phyloP scores from a whole-genome alignment of 306 rosid genomes.

The Begonia masoniana region DNA sequence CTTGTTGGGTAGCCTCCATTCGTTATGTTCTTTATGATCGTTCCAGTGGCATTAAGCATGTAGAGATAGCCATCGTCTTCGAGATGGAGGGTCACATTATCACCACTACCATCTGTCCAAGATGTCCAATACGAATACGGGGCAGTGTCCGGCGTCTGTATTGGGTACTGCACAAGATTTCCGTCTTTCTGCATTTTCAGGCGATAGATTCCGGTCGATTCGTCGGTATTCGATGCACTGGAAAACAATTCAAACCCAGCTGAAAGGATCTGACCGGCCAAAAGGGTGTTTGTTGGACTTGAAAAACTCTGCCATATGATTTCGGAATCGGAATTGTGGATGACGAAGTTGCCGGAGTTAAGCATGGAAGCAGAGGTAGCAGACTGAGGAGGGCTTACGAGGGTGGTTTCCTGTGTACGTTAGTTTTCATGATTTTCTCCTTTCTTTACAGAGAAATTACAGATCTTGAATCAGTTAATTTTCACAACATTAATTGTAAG shows the following conservation, averaged over 20 bases:
- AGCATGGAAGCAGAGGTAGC: constrained; percentile 15
- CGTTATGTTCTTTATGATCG: not conserved
- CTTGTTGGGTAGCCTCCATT: not conserved
- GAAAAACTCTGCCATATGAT: not conserved
- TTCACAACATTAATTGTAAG: no score
- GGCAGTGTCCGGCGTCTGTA: not conserved
- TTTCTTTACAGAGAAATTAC: no score
- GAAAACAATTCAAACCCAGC: not conserved
- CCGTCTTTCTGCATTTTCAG: constrained; percentile 15
- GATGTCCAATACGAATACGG: not conserved
- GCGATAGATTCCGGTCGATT: constrained; percentile 1
- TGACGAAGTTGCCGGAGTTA: constrained; percentile 13
- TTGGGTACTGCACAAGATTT: constrained; percentile 14
- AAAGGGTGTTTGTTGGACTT: not conserved
- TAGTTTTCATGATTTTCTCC: no score
- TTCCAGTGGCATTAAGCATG: constrained; percentile 1
- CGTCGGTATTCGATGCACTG: not conserved
- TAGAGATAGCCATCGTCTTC: constrained; percentile 8
- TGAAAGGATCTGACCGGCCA: not conserved
- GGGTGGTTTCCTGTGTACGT: not conserved
- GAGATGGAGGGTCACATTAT: constrained; percentile 7
- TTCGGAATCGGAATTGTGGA: not conserved
- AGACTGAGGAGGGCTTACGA: no score
- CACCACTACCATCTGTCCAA: rapidly evolving
- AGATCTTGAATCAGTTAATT: no score